Base-by-base conservation (phyloP, 2,329 filamentous ascomycete genomes). In the Ophiocordyceps camponoti-leonardi region DNA sequence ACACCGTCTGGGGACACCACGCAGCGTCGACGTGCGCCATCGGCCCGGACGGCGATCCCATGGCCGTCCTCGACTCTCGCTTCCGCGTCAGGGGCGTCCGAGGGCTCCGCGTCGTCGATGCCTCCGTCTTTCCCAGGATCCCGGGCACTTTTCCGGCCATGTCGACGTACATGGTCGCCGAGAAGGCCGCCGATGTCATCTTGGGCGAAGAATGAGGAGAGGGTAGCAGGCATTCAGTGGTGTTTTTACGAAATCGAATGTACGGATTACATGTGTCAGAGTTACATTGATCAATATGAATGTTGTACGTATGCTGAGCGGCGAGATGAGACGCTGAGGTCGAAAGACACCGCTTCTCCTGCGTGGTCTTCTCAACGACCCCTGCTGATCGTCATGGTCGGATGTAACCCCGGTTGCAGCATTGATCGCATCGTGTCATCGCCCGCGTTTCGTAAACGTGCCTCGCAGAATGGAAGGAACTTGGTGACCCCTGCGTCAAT, bases 81-180 rank as follows among this genome's bases (percentile, higher is more conserved):
- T 76, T 78, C 55, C 62, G 67, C 19, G 75, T 79, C 4, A 59
- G 68, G 18, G 73, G 73, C 6, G 67, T 75, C 2, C 55, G 61
- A 3, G 67, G 68, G 0, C 57, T 79, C 43, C 61, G 76, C 18
- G 75, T 78, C 16, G 75, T 79, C 3, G 75, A 79, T 60, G 75
- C 72, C 2, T 68, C 64, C 14, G 65, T 69, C 3, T 78, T 71
- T 49, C 72, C 73, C 3, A 64, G 62, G 46, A 72, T 60, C 37
- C 59, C 60, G 1, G 74, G 73, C 7, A 67, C 66, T 6, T 76
- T 70, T 52, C 66, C 68, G 45, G 61, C 64, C 1, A 49, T 70
- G 2, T 64, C 73, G 2, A 69, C 67, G 1, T 75, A 72, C 53
- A 72, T 77, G 64, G 60, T 75, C 22, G 66, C 65, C 28, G 74